Percentiles rank a stretch among this genome's conserved stretches.
These are phyloP conservation scores for Pyrus communis DNA, from an alignment of 306 rosid species.

Conservation along the genomic window DNA sequence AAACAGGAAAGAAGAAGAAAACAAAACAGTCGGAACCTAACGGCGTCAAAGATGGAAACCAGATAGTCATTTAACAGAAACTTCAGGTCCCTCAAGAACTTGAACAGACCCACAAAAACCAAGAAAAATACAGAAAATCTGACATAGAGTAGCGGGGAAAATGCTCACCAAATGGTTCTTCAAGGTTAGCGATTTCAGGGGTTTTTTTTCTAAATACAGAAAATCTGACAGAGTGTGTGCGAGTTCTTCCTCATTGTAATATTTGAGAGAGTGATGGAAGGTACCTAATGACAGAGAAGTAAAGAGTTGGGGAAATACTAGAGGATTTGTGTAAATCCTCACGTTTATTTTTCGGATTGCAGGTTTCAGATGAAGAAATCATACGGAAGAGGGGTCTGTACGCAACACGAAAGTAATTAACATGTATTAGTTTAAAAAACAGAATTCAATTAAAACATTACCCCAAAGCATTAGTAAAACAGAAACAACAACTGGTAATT, in stretches of 20 bases:
- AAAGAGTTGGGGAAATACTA: neutral
- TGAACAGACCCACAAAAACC: neutral
- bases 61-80: neutral
- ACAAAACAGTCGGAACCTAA: no score
- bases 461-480: no score
- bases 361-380: no score
- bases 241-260: neutral
- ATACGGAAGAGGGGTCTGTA: no score
- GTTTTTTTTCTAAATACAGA: no score
- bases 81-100: slow-evolving; percentile 6
- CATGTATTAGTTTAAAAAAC: no score
- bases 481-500: neutral
- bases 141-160: neutral
- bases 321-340: no score
- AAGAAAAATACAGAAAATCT: neutral
- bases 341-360: no score
- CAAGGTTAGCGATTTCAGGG: neutral
- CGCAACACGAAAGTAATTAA: no score
- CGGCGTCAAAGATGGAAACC: no score
- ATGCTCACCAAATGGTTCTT: slow-evolving; percentile 28
- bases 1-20: no score
- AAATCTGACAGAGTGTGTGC: neutral
- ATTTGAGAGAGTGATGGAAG: neutral
- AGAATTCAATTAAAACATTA: neutral
- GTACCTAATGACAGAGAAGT: neutral